Conservation (phyloP, 176 grass and related monocot species). For the Musa acuminata region DNA sequence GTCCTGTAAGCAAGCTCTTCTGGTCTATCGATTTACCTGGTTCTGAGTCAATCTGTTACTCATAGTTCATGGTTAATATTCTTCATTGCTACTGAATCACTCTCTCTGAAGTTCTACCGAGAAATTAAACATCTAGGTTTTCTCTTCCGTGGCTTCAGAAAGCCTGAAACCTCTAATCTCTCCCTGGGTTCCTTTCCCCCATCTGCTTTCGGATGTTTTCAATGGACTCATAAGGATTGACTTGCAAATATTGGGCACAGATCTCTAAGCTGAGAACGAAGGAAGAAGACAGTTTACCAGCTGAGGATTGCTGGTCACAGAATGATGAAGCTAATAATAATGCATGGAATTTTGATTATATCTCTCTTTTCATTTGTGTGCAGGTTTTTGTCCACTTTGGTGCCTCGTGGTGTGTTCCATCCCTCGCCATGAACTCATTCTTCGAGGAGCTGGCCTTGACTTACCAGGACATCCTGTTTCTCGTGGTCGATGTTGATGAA, state of each 20-base stretch:
- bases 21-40: not conserved
- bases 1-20: conserved; percentile 31
- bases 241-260: no score
- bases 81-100: no score
- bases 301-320: not conserved
- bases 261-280: no score
- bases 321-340: not conserved
- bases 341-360: not conserved
- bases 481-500: conserved; percentile 86
- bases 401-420: conserved; percentile 92
- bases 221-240: no score
- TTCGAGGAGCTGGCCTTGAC: conserved; percentile 79
- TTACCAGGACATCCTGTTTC: conserved; percentile 57
- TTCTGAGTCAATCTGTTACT: not conserved
- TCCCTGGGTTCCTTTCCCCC: no score
- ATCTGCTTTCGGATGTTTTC: no score
- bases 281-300: not conserved
- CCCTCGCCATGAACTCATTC: conserved; percentile 83
- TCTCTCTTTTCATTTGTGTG: no score
- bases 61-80: not conserved
- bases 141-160: no score
- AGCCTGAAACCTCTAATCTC: no score
- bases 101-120: no score
- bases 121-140: no score
- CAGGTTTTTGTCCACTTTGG: conserved; percentile 79